Conservation (phyloP, 495 filamentous ascomycete genomes). For the Podospora comata region DNA sequence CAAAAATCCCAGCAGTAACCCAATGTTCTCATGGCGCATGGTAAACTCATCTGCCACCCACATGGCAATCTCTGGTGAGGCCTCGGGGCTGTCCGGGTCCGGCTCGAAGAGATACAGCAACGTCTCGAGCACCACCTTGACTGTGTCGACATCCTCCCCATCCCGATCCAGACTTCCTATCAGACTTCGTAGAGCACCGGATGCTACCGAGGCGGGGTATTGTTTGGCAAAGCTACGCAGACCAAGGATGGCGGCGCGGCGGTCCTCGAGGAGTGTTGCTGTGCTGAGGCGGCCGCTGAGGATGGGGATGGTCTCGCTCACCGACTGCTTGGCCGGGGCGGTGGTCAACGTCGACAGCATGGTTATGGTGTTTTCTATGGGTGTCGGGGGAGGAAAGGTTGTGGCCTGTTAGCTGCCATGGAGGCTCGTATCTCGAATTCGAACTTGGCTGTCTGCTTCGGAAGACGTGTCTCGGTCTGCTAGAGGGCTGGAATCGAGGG, state of each 20-base stretch:
- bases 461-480: constrained; percentile 4
- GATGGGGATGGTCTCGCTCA: constrained; percentile 85
- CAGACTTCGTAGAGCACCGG: constrained; percentile 78
- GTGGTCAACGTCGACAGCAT: constrained; percentile 86
- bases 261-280: constrained; percentile 88
- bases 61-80: constrained; percentile 91
- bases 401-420: constrained; percentile 20
- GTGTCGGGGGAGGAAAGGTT: constrained; percentile 4
- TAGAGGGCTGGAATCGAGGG: background rate
- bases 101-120: constrained; percentile 83
- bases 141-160: constrained; percentile 92
- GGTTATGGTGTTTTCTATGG: constrained; percentile 32
- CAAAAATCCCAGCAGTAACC: constrained; percentile 80
- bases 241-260: constrained; percentile 86
- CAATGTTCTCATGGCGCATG: constrained; percentile 97
- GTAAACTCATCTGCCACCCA: constrained; percentile 99
- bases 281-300: constrained; percentile 81
- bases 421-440: constrained; percentile 13
- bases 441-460: background rate
- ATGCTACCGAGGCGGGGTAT: constrained; percentile 95
- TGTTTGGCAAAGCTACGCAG: constrained; percentile 93
- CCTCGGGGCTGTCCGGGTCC: constrained; percentile 68
- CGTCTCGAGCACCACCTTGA: constrained; percentile 91
- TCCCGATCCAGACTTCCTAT: constrained; percentile 84
- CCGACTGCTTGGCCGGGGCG: constrained; percentile 93